Base-by-base conservation (phyloP, 805 yeast species). In the Candida ipomoeae region DNA sequence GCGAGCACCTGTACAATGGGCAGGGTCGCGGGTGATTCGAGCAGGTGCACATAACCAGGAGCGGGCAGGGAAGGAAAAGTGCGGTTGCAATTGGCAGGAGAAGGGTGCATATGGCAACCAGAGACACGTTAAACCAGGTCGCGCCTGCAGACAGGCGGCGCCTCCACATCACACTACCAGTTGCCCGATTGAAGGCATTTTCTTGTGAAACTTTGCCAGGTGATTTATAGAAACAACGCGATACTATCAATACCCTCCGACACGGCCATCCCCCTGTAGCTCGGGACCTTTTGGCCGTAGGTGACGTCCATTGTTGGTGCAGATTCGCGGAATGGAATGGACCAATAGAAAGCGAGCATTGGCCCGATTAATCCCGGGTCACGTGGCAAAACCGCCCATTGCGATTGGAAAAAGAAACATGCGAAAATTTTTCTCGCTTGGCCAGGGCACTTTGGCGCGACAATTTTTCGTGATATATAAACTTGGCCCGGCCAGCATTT, bases 331-430 rank as follows among this genome's bases (percentile, higher is more conserved):
- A 26, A 26, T 29, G 13, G 23, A 6, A 13, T 18, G 21, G 35
- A 36, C 57, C 57, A 52, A 54, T 52, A 26, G 37, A 14, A 43
- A 39, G 23, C 40, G 26, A 46, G 48, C 46, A 39, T 52, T 53
- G 48, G 44, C 50, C 60, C 60, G 60, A 54, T 49, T 40, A 50
- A 47, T 17, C 29, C 60, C 60, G 60, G 54, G 52, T 57, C 60
- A 57, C 60, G 60, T 57, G 60, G 44, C 44, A 42, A 39, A 46
- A 48, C 48, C 50, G 53, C 45, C 58, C 55, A 53, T 43, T 44
- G 47, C 50, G 47, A 52, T 49, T 29, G 50, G 31, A 44, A 48
- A 50, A 35, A 44, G 51, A 39, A 32, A 39, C 40, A 40, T 50
- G 50, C 47, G 49, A 53, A 52, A 51, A 48, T 48, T 55, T 55